phyloP scores from a whole-genome alignment of 106 monocot genomes.

The Alisma plantagoaquatica region DNA sequence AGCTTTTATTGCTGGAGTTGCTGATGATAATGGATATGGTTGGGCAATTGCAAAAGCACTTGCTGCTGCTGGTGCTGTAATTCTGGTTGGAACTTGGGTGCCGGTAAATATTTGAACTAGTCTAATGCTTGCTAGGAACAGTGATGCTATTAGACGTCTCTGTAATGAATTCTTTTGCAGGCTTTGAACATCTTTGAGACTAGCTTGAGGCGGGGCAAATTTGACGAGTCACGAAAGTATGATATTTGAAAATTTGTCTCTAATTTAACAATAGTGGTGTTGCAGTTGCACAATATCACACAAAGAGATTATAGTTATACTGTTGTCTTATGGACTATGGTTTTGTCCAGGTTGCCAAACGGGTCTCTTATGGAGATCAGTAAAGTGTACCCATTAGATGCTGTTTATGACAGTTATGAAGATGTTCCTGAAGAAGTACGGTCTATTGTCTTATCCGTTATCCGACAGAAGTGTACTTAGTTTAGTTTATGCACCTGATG shows the following conservation, averaged over 20 bases:
- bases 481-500: too few species aligned
- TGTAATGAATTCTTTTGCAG: too few species aligned
- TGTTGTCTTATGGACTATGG: too few species aligned
- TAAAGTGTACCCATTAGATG: slow-evolving; percentile 92
- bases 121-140: too few species aligned
- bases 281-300: too few species aligned
- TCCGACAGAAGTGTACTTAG: too few species aligned
- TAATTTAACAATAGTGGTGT: too few species aligned
- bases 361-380: slow-evolving; percentile 85
- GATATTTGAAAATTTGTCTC: slow-evolving; percentile 4
- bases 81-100: slow-evolving; percentile 98
- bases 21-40: slow-evolving; percentile 98
- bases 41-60: slow-evolving; percentile 99
- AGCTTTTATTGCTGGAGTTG: slow-evolving; percentile 96
- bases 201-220: slow-evolving; percentile 87
- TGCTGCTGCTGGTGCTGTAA: slow-evolving; percentile 95
- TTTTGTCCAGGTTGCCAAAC: slow-evolving; percentile 79
- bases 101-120: too few species aligned
- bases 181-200: slow-evolving; percentile 95
- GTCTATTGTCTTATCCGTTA: too few species aligned
- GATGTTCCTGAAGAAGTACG: slow-evolving; percentile 96
- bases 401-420: slow-evolving; percentile 78
- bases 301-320: too few species aligned
- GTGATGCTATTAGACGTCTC: too few species aligned
- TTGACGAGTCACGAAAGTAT: slow-evolving; percentile 76